Evolutionary conservation across 768 basidiomycete species (phyloP).

Genomic region (Leccinum obscurum): DNA sequence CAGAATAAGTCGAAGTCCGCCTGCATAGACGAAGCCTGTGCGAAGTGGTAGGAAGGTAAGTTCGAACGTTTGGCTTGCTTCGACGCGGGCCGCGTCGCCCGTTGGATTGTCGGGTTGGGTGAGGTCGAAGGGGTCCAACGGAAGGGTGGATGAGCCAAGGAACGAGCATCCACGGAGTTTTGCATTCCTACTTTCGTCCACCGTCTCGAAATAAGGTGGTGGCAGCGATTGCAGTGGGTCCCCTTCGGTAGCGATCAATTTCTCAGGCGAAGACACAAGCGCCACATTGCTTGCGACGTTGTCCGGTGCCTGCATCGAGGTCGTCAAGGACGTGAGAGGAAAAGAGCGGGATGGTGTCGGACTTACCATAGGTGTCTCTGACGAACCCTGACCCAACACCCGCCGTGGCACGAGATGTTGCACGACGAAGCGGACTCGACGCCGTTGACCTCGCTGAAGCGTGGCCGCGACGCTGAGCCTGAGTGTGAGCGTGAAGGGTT

Average conservation of each 20-base stretch:
- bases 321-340: conserved; percentile 9
- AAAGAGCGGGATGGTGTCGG: conserved; percentile 7
- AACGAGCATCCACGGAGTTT: conserved; percentile 40
- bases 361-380: conserved; percentile 7
- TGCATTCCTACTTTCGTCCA: conserved; percentile 36
- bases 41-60: conserved; percentile 59
- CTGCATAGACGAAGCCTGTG: conserved; percentile 61
- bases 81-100: conserved; percentile 28
- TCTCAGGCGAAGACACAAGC: conserved; percentile 19
- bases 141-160: conserved; percentile 52
- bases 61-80: conserved; percentile 57
- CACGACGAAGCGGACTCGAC: conserved; percentile 57
- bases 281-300: conserved; percentile 6
- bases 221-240: conserved; percentile 36
- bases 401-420: conserved; percentile 61
- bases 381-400: conserved; percentile 9
- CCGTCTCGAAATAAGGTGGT: conserved; percentile 46
- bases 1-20: conserved; percentile 72
- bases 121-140: conserved; percentile 46
- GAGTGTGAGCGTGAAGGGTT: conserved; percentile 59
- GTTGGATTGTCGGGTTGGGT: conserved; percentile 7
- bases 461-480: conserved; percentile 51
- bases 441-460: conserved; percentile 36
- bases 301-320: conserved; percentile 5
- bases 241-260: not conserved